phyloP scores from a whole-genome alignment of 1,139 yeast species.

The Yamadazyma aaseri region DNA sequence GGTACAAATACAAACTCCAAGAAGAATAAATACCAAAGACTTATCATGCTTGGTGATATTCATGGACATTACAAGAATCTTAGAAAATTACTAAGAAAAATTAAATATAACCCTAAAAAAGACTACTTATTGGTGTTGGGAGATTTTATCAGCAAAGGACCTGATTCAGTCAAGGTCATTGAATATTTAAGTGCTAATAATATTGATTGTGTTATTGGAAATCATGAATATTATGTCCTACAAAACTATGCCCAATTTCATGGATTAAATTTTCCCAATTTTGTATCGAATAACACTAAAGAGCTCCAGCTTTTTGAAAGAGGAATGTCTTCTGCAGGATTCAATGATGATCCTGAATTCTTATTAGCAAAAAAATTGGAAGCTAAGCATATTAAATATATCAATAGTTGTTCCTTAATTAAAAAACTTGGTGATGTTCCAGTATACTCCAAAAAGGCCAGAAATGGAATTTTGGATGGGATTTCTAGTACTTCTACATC shows the following conservation, averaged over 20 bases:
- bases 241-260: conserved; percentile 61
- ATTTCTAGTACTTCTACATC: conserved; percentile 23
- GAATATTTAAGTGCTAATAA: conserved; percentile 61
- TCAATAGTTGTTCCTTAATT: conserved; percentile 62
- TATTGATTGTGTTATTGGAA: conserved; percentile 79
- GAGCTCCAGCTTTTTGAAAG: background rate
- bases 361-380: conserved; percentile 57
- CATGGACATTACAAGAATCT: conserved; percentile 75
- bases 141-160: conserved; percentile 85
- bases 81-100: conserved; percentile 44
- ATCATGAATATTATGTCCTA: conserved; percentile 74
- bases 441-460: conserved; percentile 26
- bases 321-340: conserved; percentile 17
- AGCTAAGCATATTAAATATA: conserved; percentile 60
- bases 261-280: conserved; percentile 38
- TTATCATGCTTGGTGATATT: conserved; percentile 79
- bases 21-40: conserved; percentile 39
- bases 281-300: conserved; percentile 8
- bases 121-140: conserved; percentile 77
- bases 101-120: conserved; percentile 39
- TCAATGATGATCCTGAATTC: conserved; percentile 55
- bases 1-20: conserved; percentile 6
- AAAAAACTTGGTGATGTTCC: conserved; percentile 63
- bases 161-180: conserved; percentile 66
- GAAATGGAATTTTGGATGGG: conserved; percentile 13